Percentiles rank a stretch among this genome's conserved stretches.
Evolutionary conservation across 768 basidiomycete genomes (phyloP).

Genomic region (Pleurotus platypus): DNA sequence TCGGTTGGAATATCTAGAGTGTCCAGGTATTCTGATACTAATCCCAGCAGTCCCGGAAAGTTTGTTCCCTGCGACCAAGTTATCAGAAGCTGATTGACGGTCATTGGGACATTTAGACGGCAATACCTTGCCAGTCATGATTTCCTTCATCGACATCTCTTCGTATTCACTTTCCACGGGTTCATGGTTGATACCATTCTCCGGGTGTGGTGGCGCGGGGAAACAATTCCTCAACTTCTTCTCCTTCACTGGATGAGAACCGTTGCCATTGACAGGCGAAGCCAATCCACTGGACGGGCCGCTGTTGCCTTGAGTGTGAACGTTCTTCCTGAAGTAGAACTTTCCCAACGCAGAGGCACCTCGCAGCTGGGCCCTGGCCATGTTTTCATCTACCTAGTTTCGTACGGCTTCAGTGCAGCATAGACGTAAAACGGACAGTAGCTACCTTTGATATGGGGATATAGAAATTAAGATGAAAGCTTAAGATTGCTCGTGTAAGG

Average conservation of each 20-base stretch:
- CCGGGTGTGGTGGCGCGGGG: conserved; percentile 51
- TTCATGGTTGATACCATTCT: conserved; percentile 35
- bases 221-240: conserved; percentile 74
- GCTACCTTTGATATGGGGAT: conserved; percentile 92
- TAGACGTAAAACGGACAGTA: background rate
- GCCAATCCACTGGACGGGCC: conserved; percentile 42
- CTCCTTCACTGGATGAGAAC: conserved; percentile 43
- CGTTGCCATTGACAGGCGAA: conserved; percentile 32
- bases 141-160: conserved; percentile 89
- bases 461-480: conserved; percentile 91
- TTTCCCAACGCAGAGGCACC: conserved; percentile 70
- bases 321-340: conserved; percentile 88
- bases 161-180: conserved; percentile 82
- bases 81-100: background rate
- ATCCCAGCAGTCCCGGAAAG: conserved; percentile 79
- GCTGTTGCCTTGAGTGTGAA: conserved; percentile 61
- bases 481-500: conserved; percentile 89
- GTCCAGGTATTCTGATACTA: conserved; percentile 82
- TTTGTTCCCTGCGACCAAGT: conserved; percentile 41
- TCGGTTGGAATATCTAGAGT: conserved; percentile 72
- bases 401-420: background rate
- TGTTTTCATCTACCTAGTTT: conserved; percentile 91
- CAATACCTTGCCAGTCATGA: conserved; percentile 87
- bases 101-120: conserved; percentile 2
- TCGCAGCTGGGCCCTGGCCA: conserved; percentile 83